phyloP scores from a whole-genome alignment of 2,329 filamentous ascomycete species.

The Pseudocercospora musae region DNA sequence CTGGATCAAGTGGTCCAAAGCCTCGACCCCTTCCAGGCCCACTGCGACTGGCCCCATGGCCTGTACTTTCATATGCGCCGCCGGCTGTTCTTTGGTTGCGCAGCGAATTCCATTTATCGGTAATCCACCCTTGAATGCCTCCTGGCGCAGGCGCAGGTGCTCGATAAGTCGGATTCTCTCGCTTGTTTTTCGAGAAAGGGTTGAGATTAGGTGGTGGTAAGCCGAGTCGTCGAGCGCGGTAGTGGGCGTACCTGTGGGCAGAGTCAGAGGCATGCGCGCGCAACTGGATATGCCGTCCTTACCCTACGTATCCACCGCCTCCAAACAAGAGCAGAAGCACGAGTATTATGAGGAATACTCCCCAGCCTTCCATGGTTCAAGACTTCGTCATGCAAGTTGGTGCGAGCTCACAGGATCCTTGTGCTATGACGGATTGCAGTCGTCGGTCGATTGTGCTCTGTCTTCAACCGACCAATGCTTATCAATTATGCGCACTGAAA shows the following conservation, averaged over 20 bases:
- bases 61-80: constrained; percentile 38
- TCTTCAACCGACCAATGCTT: not conserved
- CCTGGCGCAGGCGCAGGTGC: constrained; percentile 56
- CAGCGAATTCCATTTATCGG: constrained; percentile 61
- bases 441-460: not conserved
- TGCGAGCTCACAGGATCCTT: not conserved
- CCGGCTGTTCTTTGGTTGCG: constrained; percentile 66
- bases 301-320: constrained; percentile 62
- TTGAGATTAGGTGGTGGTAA: constrained; percentile 66
- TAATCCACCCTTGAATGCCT: constrained; percentile 71
- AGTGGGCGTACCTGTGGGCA: constrained; percentile 57
- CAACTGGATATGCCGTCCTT: constrained; percentile 5
- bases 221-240: constrained; percentile 69
- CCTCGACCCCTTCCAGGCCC: constrained; percentile 42
- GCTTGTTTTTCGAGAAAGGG: constrained; percentile 56
- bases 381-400: constrained; percentile 1
- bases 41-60: constrained; percentile 29
- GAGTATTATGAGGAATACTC: constrained; percentile 71
- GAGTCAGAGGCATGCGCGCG: constrained; percentile 2
- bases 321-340: constrained; percentile 58
- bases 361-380: constrained; percentile 39
- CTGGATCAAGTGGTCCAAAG: constrained; percentile 70
- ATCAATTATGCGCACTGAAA: not conserved
- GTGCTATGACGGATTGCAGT: not conserved
- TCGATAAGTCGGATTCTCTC: constrained; percentile 35